Evolutionary conservation across 495 filamentous ascomycete genomes (phyloP).

Genomic region (Penicillium samsonianum): DNA sequence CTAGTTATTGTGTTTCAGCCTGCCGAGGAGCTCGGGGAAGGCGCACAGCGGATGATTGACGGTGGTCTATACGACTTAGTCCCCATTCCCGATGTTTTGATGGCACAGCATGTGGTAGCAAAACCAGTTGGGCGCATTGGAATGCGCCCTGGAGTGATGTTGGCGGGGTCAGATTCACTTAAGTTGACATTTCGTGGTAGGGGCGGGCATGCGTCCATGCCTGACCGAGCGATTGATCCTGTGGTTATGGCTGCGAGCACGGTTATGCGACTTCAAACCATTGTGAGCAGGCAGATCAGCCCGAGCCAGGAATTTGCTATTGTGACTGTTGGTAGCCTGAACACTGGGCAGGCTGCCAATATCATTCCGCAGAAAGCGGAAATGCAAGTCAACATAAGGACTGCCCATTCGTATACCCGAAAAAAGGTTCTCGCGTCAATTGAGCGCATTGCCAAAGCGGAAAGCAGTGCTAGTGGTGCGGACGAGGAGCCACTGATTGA

Average conservation of each 20-base stretch:
- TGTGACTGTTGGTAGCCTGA: not conserved
- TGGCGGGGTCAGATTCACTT: not conserved
- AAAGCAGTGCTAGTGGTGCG: not conserved
- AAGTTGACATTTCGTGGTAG: not conserved
- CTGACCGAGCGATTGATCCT: not conserved
- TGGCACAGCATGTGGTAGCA: not conserved
- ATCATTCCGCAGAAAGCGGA: not conserved
- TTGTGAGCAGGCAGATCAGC: not conserved
- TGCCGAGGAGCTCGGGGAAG: not conserved
- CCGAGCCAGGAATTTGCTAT: not conserved
- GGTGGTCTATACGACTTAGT: not conserved
- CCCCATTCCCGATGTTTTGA: not conserved
- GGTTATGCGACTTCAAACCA: not conserved
- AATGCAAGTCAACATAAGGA: not conserved
- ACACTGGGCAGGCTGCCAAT: not conserved
- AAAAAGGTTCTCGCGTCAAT: not conserved
- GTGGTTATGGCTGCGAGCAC: not conserved
- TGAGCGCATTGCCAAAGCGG: not conserved
- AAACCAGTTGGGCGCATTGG: not conserved
- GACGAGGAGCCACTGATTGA: not conserved
- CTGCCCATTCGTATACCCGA: not conserved
- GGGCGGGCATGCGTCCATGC: not conserved
- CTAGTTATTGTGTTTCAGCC: not conserved
- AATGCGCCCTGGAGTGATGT: not conserved
- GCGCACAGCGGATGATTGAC: not conserved